Conservation (phyloP, 75 land plant genomes). For the Pinus albicaulis region DNA sequence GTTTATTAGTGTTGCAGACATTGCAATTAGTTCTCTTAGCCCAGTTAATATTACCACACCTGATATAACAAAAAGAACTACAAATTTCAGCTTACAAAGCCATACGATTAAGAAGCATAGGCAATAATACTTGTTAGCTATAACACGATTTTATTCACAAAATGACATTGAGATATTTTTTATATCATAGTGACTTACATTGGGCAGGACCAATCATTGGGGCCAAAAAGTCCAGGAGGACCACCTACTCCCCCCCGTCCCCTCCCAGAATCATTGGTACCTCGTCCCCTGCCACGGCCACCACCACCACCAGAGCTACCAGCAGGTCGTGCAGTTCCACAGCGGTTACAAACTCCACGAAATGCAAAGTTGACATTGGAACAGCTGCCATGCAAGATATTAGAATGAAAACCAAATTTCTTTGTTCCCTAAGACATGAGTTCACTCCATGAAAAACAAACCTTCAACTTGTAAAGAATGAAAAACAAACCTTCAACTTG, state of each 20-base stretch:
- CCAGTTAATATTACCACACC: conserved; percentile 99
- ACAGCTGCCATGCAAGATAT: conserved; percentile 54
- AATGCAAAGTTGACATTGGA: conserved; percentile 93
- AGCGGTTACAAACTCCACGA: conserved; percentile 95
- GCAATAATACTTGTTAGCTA: not conserved
- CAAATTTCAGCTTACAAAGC: not conserved
- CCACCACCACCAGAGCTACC: conserved; percentile 62
- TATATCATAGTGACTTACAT: conserved; percentile 59
- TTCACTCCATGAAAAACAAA: not conserved
- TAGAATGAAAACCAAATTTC: conserved; percentile 7
- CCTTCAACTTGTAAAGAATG: not conserved
- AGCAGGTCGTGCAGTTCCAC: conserved; percentile 87
- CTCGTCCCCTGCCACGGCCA: conserved; percentile 78
- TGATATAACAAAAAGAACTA: conserved; percentile 16
- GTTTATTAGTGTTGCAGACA: conserved; percentile 92
- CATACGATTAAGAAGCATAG: conserved; percentile 1
- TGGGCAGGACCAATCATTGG: conserved; percentile 98
- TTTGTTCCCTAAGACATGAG: not conserved
- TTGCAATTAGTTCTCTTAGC: conserved; percentile 95
- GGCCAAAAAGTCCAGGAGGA: conserved; percentile 90
- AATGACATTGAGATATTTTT: not conserved
- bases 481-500: not conserved
- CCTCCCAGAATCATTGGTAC: conserved; percentile 41
- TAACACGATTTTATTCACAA: not conserved
- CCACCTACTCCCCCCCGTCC: conserved; percentile 55